Percentiles rank a stretch among this genome's conserved stretches.
Evolutionary conservation across 2,329 filamentous ascomycete genomes (phyloP).

Genomic region (Aureobasidium sp.): DNA sequence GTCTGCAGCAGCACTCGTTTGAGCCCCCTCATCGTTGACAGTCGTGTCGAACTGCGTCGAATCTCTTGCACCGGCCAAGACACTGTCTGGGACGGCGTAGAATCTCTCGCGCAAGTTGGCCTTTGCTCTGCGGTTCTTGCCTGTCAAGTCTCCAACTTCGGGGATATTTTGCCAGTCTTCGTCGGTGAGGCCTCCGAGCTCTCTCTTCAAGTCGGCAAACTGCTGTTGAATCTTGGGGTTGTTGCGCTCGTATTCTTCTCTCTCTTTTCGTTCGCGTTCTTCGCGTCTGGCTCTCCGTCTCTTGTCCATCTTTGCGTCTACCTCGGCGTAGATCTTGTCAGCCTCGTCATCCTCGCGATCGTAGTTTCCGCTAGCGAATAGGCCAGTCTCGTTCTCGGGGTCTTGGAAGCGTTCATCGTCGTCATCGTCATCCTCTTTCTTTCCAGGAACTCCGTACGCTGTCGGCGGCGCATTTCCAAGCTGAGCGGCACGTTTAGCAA

Average conservation of each 20-base stretch:
- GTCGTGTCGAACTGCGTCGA: conserved; percentile 77
- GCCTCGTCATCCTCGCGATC: conserved; percentile 97
- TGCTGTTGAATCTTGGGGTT: conserved; percentile 98
- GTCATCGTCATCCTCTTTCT: conserved; percentile 66
- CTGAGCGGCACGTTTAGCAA: conserved; percentile 84
- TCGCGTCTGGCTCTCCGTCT: conserved; percentile 74
- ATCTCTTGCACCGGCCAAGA: conserved; percentile 77
- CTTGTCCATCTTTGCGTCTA: conserved; percentile 95
- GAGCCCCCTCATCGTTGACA: conserved; percentile 64
- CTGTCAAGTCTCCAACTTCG: conserved; percentile 92
- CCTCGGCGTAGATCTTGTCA: conserved; percentile 87
- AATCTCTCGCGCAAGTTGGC: conserved; percentile 71
- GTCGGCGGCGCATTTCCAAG: conserved; percentile 65
- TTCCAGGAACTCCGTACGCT: conserved; percentile 60
- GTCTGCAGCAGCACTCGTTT: conserved; percentile 35
- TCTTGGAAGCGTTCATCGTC: conserved; percentile 83
- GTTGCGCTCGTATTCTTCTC: conserved; percentile 89
- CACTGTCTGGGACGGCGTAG: conserved; percentile 94
- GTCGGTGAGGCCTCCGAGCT: conserved; percentile 77
- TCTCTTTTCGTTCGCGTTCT: conserved; percentile 83
- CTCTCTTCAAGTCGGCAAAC: conserved; percentile 91
- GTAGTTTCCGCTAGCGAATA: conserved; percentile 92
- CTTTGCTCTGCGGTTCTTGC: conserved; percentile 79
- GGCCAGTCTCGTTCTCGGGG: conserved; percentile 90
- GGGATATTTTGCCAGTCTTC: conserved; percentile 95